Percentiles rank a stretch among this genome's conserved stretches.
Conservation (phyloP, 208 protist genomes). For the Leptomonas seymouri region DNA sequence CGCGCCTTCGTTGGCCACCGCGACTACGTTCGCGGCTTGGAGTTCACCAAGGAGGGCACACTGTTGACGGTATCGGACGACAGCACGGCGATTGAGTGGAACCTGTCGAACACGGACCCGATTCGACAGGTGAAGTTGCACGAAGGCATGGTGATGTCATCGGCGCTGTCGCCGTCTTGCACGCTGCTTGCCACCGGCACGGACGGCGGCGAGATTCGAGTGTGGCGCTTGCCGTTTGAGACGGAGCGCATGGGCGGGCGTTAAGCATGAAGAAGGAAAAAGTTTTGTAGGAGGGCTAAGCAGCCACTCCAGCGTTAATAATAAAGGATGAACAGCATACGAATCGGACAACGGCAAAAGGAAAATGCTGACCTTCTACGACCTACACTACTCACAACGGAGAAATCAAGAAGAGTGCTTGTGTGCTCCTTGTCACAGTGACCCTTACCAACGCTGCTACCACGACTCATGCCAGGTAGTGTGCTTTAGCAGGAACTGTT, state of each 20-base stretch:
- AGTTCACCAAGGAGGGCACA: slow-evolving; percentile 58
- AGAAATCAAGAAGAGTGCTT: no score
- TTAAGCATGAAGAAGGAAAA: not conserved
- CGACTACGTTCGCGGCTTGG: slow-evolving; percentile 85
- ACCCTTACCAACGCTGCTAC: no score
- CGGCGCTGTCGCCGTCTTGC: slow-evolving; percentile 41
- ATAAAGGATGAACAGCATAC: no score
- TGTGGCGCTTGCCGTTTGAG: slow-evolving; percentile 72
- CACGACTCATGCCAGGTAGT: no score
- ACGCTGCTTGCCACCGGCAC: slow-evolving; percentile 74
- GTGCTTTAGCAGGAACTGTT: no score
- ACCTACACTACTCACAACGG: no score
- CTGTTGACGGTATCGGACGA: slow-evolving; percentile 86
- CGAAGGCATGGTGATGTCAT: slow-evolving; percentile 81
- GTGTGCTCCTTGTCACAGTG: no score
- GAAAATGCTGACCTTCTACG: no score
- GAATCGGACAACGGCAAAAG: no score
- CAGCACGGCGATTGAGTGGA: slow-evolving; percentile 81
- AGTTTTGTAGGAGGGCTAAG: not conserved
- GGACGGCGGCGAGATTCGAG: slow-evolving; percentile 71
- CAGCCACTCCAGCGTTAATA: not conserved
- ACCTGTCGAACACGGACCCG: slow-evolving; percentile 35
- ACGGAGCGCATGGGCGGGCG: slow-evolving; percentile 50
- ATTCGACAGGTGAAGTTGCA: slow-evolving; percentile 80
- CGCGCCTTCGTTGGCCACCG: slow-evolving; percentile 63